Conservation (phyloP, 345 rosid species). For the Arabis hirsuta region DNA sequence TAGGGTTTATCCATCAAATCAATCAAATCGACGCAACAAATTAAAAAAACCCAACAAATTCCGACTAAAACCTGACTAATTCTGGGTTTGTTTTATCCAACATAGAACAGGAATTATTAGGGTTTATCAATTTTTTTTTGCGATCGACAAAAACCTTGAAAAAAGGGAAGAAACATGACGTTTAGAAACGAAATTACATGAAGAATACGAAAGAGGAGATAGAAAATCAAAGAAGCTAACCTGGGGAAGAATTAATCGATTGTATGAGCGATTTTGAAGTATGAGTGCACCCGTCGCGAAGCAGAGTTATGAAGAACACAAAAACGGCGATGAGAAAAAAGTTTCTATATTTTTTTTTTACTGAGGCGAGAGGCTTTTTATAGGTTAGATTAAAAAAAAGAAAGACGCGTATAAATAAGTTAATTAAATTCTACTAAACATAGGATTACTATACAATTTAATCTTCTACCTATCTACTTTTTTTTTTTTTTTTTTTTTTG, state of each 20-base stretch:
- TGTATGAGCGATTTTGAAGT: slow-evolving; percentile 1
- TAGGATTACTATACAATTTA: neutral
- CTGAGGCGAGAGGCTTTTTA: neutral
- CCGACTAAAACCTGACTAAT: neutral
- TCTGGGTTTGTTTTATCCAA: neutral
- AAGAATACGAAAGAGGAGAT: neutral
- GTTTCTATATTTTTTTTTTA: neutral
- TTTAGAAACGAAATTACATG: neutral
- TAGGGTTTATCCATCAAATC: slow-evolving; percentile 24
- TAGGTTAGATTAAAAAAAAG: slow-evolving; percentile 3
- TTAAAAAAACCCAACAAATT: neutral
- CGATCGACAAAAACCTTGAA: neutral
- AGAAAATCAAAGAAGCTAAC: slow-evolving; percentile 3
- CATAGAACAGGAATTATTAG: neutral
- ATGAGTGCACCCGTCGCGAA: neutral
- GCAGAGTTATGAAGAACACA: slow-evolving; percentile 3
- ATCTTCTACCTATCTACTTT: neutral
- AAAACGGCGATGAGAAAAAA: slow-evolving; percentile 10
- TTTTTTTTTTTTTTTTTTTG: too few species aligned
- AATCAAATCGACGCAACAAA: neutral
- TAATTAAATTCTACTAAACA: neutral
- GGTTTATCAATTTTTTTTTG: slow-evolving; percentile 5
- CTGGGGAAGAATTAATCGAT: slow-evolving; percentile 1
- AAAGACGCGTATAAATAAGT: neutral
- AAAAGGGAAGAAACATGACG: neutral